phyloP scores from a whole-genome alignment of 331 rosid species.

The Saraca asoca region DNA sequence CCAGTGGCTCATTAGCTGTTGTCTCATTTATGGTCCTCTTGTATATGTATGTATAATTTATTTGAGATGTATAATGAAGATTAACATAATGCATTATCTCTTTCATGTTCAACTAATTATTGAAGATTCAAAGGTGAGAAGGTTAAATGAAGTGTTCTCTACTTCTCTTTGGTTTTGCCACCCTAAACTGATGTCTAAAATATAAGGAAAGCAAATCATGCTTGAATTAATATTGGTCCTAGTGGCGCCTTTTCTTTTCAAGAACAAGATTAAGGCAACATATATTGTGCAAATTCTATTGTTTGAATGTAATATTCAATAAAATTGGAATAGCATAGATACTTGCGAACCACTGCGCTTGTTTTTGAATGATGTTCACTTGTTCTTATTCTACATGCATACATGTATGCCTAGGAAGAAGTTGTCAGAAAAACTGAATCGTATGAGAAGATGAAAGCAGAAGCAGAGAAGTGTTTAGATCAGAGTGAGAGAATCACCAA shows the following conservation, averaged over 20 bases:
- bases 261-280: constrained; percentile 23
- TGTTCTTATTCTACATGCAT: constrained; percentile 1
- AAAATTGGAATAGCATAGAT: neutral
- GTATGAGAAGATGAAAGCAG: constrained; percentile 75
- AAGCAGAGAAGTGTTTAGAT: constrained; percentile 74
- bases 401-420: constrained; percentile 64
- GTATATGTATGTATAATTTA: neutral
- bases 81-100: neutral
- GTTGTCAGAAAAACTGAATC: constrained; percentile 70
- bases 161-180: neutral
- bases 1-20: neutral
- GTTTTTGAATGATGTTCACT: constrained; percentile 25
- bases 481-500: constrained; percentile 72
- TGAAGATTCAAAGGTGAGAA: neutral
- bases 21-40: constrained; percentile 4
- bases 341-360: neutral
- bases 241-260: constrained; percentile 13
- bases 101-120: constrained; percentile 17
- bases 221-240: constrained; percentile 8
- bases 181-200: neutral
- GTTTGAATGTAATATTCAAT: constrained; percentile 11
- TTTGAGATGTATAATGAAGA: neutral
- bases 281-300: constrained; percentile 3
- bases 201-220: neutral
- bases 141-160: neutral